Evolutionary conservation across 2,329 filamentous ascomycete species (phyloP), one percentile per base, ranked within the genome.

Genomic region (Fusarium metavorans): DNA sequence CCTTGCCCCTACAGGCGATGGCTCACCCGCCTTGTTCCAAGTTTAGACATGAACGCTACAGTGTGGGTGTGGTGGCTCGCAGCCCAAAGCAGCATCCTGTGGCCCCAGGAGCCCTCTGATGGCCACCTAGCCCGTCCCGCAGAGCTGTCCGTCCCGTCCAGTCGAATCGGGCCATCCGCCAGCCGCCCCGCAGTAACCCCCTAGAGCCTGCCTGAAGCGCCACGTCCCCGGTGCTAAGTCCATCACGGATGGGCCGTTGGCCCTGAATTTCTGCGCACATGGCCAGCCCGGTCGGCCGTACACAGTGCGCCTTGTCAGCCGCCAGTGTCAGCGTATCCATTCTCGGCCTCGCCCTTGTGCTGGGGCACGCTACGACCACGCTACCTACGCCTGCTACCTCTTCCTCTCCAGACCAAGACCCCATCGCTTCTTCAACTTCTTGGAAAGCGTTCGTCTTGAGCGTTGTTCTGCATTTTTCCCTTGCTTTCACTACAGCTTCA

Each of bases 361-460:
- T 74, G 69, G 72, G 67, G 72, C 57, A 66, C 70, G 57, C 71
- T 75, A 75, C 70, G 45, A 66, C 34, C 43, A 60, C 66, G 66
- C 67, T 75, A 70, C 65, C 70, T 67, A 18, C 30, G 58, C 61
- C 61, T 67, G 63, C 59, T 76, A 69, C 68, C 68, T 76, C 73
- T 75, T 70, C 72, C 70, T 73, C 65, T 67, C 75, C 71, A 64
- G 71, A 68, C 67, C 73, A 74, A 72, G 72, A 76, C 70, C 76
- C 69, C 62, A 72, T 72, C 77, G 66, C 66, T 77, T 79, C 80
- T 79, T 74, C 70, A 77, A 71, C 72, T 71, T 71, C 70, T 69
- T 70, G 64, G 74, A 70, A 76, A 76, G 67, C 62, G 35, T 74
- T 76, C 70, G 62, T 78, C 72, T 70, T 73, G 66, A 73, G 66